These are phyloP conservation scores for Wickerhamiella sorbophila DNA, from an alignment of 805 yeast species.

Conservation along the genomic window DNA sequence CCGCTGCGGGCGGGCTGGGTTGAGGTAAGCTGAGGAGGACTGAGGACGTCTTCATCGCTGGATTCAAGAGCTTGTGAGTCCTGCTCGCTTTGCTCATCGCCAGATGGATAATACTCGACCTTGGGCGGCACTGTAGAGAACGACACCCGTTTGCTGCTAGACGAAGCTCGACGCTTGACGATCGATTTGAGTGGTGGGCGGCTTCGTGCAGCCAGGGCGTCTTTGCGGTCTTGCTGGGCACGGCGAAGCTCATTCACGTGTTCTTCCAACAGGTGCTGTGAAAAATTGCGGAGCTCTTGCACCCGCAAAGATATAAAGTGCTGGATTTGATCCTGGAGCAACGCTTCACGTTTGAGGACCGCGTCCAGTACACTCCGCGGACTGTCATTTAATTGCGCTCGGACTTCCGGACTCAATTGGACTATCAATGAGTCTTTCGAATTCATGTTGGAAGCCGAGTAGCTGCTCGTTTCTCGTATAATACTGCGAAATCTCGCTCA, in stretches of 20 bases:
- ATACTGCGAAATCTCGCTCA: no score
- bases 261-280: slow-evolving; percentile 6
- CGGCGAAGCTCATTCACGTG: slow-evolving; percentile 3
- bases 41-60: background rate
- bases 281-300: slow-evolving; percentile 12
- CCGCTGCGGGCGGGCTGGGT: background rate
- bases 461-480: no score
- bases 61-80: background rate
- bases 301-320: slow-evolving; percentile 8
- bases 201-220: background rate
- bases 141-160: slow-evolving; percentile 15
- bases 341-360: slow-evolving; percentile 10
- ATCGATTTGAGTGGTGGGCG: slow-evolving; percentile 14
- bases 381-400: slow-evolving; percentile 6
- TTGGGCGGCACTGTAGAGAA: slow-evolving; percentile 16
- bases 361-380: slow-evolving; percentile 9
- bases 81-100: background rate
- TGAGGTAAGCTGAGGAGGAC: background rate
- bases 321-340: slow-evolving; percentile 11
- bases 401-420: slow-evolving; percentile 7
- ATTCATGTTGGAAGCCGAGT: background rate
- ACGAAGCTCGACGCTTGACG: slow-evolving; percentile 16
- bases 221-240: background rate
- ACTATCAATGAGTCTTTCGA: slow-evolving; percentile 5
- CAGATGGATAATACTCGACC: slow-evolving; percentile 3